Conservation (phyloP, 768 basidiomycete species). For the Russula compacta region DNA sequence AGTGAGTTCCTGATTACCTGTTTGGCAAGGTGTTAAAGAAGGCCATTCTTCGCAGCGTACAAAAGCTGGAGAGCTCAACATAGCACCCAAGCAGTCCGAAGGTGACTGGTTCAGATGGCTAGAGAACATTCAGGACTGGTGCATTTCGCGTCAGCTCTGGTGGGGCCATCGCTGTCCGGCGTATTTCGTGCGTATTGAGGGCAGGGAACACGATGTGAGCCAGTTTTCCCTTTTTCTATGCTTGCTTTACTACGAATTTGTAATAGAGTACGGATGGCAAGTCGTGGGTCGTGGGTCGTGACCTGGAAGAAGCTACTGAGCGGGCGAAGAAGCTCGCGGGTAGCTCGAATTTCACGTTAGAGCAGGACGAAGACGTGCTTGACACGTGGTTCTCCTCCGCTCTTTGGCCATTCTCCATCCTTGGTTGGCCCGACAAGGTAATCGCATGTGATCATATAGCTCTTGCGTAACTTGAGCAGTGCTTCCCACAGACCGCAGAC, state of each 20-base stretch:
- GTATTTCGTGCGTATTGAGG: constrained; percentile 83
- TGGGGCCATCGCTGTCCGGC: constrained; percentile 98
- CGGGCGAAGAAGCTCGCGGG: constrained; percentile 63
- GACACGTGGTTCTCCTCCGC: constrained; percentile 99
- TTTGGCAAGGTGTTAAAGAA: background rate
- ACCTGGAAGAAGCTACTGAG: constrained; percentile 63
- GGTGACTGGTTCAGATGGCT: constrained; percentile 96
- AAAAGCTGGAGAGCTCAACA: constrained; percentile 73
- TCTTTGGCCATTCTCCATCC: constrained; percentile 94
- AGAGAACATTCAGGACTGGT: constrained; percentile 96
- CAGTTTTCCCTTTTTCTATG: background rate
- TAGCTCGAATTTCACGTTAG: constrained; percentile 60
- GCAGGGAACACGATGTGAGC: constrained; percentile 55
- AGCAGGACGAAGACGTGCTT: constrained; percentile 94
- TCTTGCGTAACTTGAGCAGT: background rate
- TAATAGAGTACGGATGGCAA: constrained; percentile 55
- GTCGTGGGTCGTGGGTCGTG: constrained; percentile 89
- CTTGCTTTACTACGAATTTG: background rate
- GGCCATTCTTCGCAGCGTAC: constrained; percentile 52
- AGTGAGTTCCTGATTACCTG: constrained; percentile 33
- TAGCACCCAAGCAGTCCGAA: constrained; percentile 79
- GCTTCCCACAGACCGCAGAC: constrained; percentile 55
- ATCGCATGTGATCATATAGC: background rate
- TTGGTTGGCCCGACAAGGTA: constrained; percentile 96
- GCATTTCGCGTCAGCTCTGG: constrained; percentile 97